phyloP scores from a whole-genome alignment of 345 rosid genomes.

The Microcos paniculata region DNA sequence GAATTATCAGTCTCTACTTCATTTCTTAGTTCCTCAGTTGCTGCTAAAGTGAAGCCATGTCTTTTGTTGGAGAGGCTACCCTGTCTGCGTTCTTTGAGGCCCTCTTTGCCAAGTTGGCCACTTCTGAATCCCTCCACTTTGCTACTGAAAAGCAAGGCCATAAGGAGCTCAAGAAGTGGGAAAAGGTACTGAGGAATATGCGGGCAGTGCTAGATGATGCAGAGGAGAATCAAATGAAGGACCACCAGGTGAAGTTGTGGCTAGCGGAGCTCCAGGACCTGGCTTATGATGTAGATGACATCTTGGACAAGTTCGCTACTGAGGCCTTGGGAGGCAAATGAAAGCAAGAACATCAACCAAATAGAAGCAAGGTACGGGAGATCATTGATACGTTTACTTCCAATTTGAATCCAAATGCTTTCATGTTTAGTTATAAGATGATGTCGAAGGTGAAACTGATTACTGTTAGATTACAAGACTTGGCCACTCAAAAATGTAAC shows the following conservation, averaged over 20 bases:
- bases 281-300: conserved; percentile 26
- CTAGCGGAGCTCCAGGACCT: conserved; percentile 18
- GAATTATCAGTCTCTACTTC: too few species aligned
- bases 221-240: conserved; percentile 26
- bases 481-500: not conserved
- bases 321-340: not conserved
- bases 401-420: not conserved
- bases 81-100: too few species aligned
- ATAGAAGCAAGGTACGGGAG: not conserved
- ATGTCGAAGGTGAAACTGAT: not conserved
- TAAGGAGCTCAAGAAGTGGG: not conserved
- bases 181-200: not conserved
- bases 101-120: too few species aligned
- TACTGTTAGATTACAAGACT: not conserved
- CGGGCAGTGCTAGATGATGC: conserved; percentile 22
- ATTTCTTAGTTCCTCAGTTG: too few species aligned
- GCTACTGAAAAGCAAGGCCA: not conserved
- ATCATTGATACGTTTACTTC: not conserved
- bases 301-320: conserved; percentile 27
- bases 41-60: too few species aligned
- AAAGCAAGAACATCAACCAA: not conserved
- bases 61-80: too few species aligned
- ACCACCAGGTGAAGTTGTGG: conserved; percentile 7
- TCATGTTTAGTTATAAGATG: not conserved
- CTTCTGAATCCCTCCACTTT: not conserved